Evolutionary conservation across 352 stramenopile genomes (phyloP).

Genomic region (Phytophthora tentaculata): DNA sequence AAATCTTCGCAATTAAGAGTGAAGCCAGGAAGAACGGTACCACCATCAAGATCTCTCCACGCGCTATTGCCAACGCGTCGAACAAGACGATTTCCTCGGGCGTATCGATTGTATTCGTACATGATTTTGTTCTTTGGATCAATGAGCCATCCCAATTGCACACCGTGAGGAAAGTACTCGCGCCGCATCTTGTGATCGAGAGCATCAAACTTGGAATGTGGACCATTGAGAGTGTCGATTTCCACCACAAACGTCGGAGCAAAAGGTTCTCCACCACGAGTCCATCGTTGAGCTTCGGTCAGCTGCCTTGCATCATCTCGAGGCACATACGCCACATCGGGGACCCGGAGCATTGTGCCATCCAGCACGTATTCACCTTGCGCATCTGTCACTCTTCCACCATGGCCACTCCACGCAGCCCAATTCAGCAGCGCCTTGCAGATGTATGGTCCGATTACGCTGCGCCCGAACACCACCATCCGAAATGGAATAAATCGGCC

Average conservation of each 20-base stretch:
- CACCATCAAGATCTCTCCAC: neutral
- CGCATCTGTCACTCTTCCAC: neutral
- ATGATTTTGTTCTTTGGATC: neutral
- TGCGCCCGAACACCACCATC: neutral
- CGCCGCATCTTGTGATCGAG: neutral
- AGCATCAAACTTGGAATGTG: neutral
- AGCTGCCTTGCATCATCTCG: neutral
- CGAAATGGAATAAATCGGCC: neutral
- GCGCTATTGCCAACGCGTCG: neutral
- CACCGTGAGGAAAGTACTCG: neutral
- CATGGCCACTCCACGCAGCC: neutral
- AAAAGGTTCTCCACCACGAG: neutral
- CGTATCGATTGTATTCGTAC: neutral
- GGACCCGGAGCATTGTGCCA: neutral
- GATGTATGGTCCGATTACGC: neutral
- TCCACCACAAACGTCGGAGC: neutral
- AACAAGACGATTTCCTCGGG: neutral
- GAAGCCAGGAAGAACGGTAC: neutral
- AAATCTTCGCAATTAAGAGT: conserved; percentile 24
- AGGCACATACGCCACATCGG: neutral
- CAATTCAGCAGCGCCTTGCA: neutral
- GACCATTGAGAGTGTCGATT: neutral
- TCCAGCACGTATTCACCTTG: neutral
- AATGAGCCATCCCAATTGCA: neutral
- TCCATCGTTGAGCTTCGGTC: neutral